Conservation (phyloP, 306 rosid species). For the Alnus rubra region DNA sequence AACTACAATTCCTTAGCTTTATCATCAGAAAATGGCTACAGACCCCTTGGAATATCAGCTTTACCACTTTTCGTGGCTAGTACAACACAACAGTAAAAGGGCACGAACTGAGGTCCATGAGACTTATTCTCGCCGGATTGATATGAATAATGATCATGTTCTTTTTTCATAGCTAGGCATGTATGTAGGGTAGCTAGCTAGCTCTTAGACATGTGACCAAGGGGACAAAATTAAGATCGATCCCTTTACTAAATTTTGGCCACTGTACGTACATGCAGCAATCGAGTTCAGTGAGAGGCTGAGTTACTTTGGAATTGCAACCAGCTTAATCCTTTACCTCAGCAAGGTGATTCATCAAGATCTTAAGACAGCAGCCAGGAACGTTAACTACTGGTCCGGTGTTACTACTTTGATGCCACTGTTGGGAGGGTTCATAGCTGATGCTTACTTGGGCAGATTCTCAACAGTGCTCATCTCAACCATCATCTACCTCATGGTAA, state of each 20-base stretch:
- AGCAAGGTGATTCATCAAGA: conserved; percentile 77
- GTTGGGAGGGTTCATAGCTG: conserved; percentile 88
- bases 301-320: conserved; percentile 85
- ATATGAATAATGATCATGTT: not conserved
- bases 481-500: conserved; percentile 72
- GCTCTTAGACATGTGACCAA: no score
- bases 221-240: not conserved
- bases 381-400: conserved; percentile 87
- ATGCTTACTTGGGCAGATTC: conserved; percentile 87
- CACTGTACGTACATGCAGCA: conserved; percentile 42
- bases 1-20: no score
- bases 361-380: conserved; percentile 76
- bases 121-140: not conserved
- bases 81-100: not conserved
- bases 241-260: not conserved
- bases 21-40: not conserved
- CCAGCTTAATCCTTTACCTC: conserved; percentile 76
- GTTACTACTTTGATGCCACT: conserved; percentile 88
- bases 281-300: conserved; percentile 92
- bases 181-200: no score
- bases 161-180: not conserved
- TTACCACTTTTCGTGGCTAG: not conserved
- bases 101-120: not conserved
- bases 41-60: not conserved
- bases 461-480: conserved; percentile 61